Evolutionary conservation across 805 yeast genomes (phyloP), one percentile per base, ranked within the genome.

Genomic region (Tanozyma kutaoensis): DNA sequence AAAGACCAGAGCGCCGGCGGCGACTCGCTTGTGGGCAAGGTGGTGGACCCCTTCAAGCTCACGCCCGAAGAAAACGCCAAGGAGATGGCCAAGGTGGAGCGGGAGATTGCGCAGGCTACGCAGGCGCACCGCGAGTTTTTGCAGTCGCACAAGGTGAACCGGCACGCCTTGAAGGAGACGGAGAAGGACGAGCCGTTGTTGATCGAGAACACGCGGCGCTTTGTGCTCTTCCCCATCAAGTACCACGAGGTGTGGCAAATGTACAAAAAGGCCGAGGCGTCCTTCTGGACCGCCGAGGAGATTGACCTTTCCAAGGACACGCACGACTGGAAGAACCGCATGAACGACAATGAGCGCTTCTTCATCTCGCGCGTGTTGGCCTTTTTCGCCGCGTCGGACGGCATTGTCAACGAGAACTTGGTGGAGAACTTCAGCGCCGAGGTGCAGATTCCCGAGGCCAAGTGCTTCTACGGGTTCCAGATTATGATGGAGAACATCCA

Each of bases 401-500:
- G 98, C 55, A 85, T 88, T 40, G 98, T 88, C 42, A 91, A 91
- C 52, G 98, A 88, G 65, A 88, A 88, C 62, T 71, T 88, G 53
- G 95, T 88, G 36, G 97, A 88, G 62, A 86, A 93, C 54, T 88
- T 88, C 64, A 77, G 93, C 31, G 94, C 95, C 38, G 97, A 88
- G 62, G 96, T 91, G 34, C 95, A 86, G 59, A 62, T 82, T 38
- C 91, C 98, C 31, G 98, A 88, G 66, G 98, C 97, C 46, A 86
- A 88, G 58, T 86, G 95, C 57, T 91, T 88, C 69, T 88, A 88
- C 56, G 98, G 98, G 25, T 88, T 91, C 81, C 98, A 88, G 66
- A 91, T 88, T 58, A 86, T 86, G 97, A 91, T 91, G 88, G 98
- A 88, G 65, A 88, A 91, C 69, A 91, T 88, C 50, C 98, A 88